These are phyloP conservation scores for Pleurotus giganteus DNA, from an alignment of 768 basidiomycete species.

Conservation along the genomic window DNA sequence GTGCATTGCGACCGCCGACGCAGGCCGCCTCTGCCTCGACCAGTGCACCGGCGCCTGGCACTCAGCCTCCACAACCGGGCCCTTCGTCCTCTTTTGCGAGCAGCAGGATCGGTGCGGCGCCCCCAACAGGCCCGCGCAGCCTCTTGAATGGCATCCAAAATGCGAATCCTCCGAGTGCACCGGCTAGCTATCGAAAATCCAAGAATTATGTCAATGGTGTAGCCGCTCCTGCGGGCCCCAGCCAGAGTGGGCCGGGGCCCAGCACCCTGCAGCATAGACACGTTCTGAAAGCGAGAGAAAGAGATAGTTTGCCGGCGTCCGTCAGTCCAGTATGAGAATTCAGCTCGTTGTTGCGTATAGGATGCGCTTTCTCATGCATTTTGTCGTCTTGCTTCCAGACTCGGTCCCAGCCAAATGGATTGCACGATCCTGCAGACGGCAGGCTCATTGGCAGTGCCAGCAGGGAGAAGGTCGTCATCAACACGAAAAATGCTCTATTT, in stretches of 20 bases:
- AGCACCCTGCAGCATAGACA: conserved; percentile 21
- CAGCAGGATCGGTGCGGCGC: conserved; percentile 49
- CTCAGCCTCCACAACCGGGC: conserved; percentile 17
- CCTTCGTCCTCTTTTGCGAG: conserved; percentile 17
- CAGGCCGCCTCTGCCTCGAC: conserved; percentile 33
- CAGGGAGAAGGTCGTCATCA: conserved; percentile 11
- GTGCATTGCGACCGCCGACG: conserved; percentile 58
- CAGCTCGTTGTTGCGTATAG: neutral
- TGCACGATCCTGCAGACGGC: conserved; percentile 10
- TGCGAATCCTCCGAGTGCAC: conserved; percentile 24
- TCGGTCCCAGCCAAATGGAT: conserved; percentile 25
- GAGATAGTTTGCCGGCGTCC: conserved; percentile 9
- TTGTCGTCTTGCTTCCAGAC: conserved; percentile 18
- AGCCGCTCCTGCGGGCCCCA: conserved; percentile 12
- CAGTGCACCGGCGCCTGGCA: conserved; percentile 27
- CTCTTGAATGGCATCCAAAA: conserved; percentile 39
- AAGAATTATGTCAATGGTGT: conserved; percentile 46
- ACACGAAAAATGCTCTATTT: conserved; percentile 21
- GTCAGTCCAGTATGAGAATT: conserved; percentile 3
- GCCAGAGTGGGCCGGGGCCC: conserved; percentile 12
- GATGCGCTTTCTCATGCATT: conserved; percentile 1
- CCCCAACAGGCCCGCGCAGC: conserved; percentile 68
- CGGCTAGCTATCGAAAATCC: conserved; percentile 22
- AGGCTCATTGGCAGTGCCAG: conserved; percentile 6
- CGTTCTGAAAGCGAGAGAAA: conserved; percentile 19